Evolutionary conservation across 1,284 basidiomycete genomes (phyloP).

Genomic region (Ustilago cynodontis): DNA sequence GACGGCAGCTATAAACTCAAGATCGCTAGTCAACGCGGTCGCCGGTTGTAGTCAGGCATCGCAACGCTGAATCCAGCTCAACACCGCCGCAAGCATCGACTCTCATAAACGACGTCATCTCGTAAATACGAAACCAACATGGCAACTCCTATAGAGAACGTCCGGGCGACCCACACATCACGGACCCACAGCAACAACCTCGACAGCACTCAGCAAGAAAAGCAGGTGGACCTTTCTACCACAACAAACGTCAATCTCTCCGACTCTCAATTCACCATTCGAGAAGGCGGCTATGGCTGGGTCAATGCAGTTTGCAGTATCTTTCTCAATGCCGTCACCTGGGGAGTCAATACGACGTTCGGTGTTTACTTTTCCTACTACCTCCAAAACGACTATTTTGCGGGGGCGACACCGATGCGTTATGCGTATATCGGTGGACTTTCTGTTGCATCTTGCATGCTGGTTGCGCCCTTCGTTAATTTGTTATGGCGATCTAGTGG

Average conservation of each 20-base stretch:
- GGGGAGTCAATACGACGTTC: conserved; percentile 72
- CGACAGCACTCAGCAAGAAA: not conserved
- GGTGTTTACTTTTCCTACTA: conserved; percentile 72
- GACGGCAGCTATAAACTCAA: not conserved
- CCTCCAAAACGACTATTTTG: conserved; percentile 70
- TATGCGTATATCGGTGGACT: conserved; percentile 72
- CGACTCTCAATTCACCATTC: conserved; percentile 54
- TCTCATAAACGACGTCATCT: too few relatives aligned
- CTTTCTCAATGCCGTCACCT: conserved; percentile 66
- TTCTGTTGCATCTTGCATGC: conserved; percentile 68
- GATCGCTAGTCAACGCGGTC: not conserved
- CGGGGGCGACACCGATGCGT: conserved; percentile 68
- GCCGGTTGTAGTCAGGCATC: too few relatives aligned
- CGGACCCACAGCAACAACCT: not conserved
- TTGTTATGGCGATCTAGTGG: conserved; percentile 60
- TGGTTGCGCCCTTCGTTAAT: conserved; percentile 71
- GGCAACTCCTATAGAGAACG: not conserved
- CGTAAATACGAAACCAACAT: not conserved
- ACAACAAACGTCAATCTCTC: conserved; percentile 37
- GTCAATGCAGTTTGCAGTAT: conserved; percentile 70
- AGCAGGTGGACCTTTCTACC: conserved; percentile 28
- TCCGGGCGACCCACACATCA: not conserved
- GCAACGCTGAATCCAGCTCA: too few relatives aligned
- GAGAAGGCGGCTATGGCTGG: conserved; percentile 72
- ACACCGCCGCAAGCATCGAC: too few relatives aligned